Evolutionary conservation across 2,329 filamentous ascomycete species (phyloP).

Genomic region (Metarhizium robertsii): DNA sequence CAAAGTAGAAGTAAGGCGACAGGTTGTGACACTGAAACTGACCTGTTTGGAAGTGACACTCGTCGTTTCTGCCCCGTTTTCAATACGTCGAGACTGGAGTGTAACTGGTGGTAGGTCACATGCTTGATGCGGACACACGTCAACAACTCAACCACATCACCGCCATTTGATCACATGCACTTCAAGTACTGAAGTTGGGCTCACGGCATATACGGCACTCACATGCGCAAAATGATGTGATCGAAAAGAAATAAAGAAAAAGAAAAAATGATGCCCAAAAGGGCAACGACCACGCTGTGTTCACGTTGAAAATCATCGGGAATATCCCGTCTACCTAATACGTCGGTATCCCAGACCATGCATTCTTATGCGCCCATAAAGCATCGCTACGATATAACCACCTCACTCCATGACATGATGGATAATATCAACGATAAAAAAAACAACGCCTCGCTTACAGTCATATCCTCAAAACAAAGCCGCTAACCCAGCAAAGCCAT

Average conservation of each 20-base stretch:
- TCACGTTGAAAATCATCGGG: not conserved
- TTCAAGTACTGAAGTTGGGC: not conserved
- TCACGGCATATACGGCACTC: not conserved
- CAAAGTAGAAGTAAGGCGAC: too few relatives aligned
- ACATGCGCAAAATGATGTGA: not conserved
- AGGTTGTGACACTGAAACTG: not conserved
- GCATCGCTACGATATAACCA: not conserved
- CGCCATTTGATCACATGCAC: not conserved
- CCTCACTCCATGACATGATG: not conserved
- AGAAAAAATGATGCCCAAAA: not conserved
- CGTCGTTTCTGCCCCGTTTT: too few relatives aligned
- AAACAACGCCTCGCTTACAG: not conserved
- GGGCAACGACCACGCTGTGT: not conserved
- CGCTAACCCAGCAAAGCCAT: not conserved
- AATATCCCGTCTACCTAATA: not conserved
- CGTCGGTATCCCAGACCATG: not conserved
- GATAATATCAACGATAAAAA: not conserved
- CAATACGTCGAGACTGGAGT: not conserved
- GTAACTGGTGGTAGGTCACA: not conserved
- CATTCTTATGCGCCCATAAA: not conserved
- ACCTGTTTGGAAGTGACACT: not conserved
- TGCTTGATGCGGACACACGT: not conserved
- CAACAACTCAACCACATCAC: not conserved
- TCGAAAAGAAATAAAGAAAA: not conserved
- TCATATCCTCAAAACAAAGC: not conserved